phyloP scores from a whole-genome alignment of 169 alveolate species.

The Babesia sp. region DNA sequence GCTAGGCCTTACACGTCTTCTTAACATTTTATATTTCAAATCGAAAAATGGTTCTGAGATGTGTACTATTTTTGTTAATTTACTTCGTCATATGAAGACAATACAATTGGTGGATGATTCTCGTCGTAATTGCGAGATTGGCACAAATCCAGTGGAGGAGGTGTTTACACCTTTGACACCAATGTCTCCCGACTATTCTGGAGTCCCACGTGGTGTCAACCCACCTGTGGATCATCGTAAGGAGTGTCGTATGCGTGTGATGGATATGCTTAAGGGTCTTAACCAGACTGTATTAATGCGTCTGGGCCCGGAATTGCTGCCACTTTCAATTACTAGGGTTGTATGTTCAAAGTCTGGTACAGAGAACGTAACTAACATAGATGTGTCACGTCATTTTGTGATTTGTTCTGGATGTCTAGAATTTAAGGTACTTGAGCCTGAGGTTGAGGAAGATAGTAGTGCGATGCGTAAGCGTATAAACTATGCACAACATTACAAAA shows the following conservation, averaged over 20 bases:
- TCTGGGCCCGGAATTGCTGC: conserved; percentile 20
- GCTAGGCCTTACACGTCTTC: conserved; percentile 50
- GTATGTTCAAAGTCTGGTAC: neutral
- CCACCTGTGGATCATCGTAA: conserved; percentile 18
- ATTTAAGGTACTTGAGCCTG: conserved; percentile 31
- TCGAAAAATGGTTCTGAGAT: conserved; percentile 17
- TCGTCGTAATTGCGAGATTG: conserved; percentile 33
- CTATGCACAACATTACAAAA: conserved; percentile 31
- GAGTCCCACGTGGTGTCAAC: neutral
- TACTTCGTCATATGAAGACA: conserved; percentile 40
- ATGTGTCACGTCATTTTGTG: conserved; percentile 8
- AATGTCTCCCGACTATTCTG: conserved; percentile 2
- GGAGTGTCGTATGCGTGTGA: conserved; percentile 28
- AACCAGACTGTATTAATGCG: conserved; percentile 28
- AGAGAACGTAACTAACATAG: neutral
- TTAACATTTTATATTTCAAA: conserved; percentile 45
- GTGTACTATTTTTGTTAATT: conserved; percentile 5
- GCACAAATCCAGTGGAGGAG: conserved; percentile 8
- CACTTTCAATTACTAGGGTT: conserved; percentile 10
- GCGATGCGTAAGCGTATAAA: conserved; percentile 1
- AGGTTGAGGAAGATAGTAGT: neutral
- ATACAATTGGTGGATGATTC: conserved; percentile 49
- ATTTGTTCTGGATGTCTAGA: conserved; percentile 60
- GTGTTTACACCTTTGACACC: conserved; percentile 8
- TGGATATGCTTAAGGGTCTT: conserved; percentile 11